These are phyloP conservation scores for Irpex sp. DNA, from an alignment of 1,284 basidiomycete genomes.

Conservation along the genomic window DNA sequence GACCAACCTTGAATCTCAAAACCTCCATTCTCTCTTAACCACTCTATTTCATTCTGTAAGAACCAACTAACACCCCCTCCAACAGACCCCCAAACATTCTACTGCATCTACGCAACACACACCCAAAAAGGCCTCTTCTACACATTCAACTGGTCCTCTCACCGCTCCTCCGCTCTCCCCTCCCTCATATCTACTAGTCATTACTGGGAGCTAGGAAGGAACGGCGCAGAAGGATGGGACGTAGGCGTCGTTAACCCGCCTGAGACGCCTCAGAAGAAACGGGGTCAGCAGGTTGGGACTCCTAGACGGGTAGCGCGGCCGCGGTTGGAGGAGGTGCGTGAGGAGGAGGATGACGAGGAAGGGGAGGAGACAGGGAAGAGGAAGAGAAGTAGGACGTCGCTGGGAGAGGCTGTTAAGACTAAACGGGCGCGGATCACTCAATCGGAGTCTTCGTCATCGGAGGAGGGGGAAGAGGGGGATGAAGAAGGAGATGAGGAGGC, in stretches of 20 bases:
- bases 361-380: background rate
- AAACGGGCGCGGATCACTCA: background rate
- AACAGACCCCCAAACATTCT: constrained; percentile 26
- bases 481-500: background rate
- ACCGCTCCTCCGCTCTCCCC: constrained; percentile 27
- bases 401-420: background rate
- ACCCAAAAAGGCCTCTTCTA: constrained; percentile 57
- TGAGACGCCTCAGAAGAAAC: constrained; percentile 1
- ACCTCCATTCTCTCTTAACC: too few relatives aligned
- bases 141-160: constrained; percentile 50
- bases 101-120: constrained; percentile 56
- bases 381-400: background rate
- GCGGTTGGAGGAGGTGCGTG: background rate
- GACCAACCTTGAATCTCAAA: too few relatives aligned
- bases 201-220: constrained; percentile 1
- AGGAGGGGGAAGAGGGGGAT: background rate
- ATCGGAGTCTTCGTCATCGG: background rate
- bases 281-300: background rate
- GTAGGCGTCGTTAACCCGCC: constrained; percentile 2
- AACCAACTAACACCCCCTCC: background rate
- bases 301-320: background rate
- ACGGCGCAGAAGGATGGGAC: background rate
- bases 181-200: background rate
- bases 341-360: background rate
- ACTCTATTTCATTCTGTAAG: too few relatives aligned